phyloP scores from a whole-genome alignment of 1,284 basidiomycete genomes.

The Irpex rosettiformis region DNA sequence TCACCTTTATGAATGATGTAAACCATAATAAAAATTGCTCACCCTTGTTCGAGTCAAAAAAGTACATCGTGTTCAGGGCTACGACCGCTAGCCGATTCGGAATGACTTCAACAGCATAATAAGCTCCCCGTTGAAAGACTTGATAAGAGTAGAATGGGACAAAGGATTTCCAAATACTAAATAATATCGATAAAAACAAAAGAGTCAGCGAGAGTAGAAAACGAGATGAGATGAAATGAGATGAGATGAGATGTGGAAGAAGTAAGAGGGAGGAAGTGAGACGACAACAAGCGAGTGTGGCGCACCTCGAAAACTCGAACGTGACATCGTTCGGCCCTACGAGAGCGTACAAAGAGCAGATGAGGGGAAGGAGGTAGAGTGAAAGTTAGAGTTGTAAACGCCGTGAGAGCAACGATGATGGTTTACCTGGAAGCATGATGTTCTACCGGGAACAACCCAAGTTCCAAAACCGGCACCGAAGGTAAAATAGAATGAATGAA shows the following conservation, averaged over 20 bases:
- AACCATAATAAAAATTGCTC: conserved; percentile 19
- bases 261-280: not conserved
- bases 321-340: conserved; percentile 81
- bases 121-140: conserved; percentile 82
- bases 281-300: conserved; percentile 9
- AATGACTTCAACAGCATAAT: conserved; percentile 83
- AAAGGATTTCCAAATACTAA: conserved; percentile 79
- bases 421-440: conserved; percentile 58
- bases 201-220: not conserved
- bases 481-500: not conserved
- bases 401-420: conserved; percentile 12
- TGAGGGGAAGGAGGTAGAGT: not conserved
- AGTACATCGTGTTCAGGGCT: conserved; percentile 90
- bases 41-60: conserved; percentile 91
- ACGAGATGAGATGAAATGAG: too few species aligned
- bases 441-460: conserved; percentile 38
- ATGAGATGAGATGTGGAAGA: not conserved
- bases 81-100: conserved; percentile 77
- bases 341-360: conserved; percentile 8
- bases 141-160: conserved; percentile 82
- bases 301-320: conserved; percentile 69
- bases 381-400: not conserved
- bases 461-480: not conserved
- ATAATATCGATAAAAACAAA: conserved; percentile 11
- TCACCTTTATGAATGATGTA: not conserved